These are phyloP conservation scores for Chlorella ohadii DNA, from an alignment of 139 green algal genomes.

Conservation along the genomic window DNA sequence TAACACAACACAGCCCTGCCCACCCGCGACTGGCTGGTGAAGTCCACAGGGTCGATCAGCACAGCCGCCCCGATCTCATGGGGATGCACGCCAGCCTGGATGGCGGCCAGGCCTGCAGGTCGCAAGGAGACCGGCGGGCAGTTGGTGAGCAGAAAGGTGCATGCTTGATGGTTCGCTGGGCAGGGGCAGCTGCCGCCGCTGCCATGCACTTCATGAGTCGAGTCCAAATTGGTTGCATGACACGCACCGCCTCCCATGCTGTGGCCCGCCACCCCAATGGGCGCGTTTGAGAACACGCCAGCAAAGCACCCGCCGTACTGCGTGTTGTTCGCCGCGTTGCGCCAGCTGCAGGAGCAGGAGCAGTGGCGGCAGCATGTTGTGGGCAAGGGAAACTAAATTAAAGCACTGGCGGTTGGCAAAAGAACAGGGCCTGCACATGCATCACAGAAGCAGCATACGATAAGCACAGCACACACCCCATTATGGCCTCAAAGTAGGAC, in stretches of 20 bases:
- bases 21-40: background rate
- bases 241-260: constrained; percentile 7
- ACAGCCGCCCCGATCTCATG: background rate
- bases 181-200: too few relatives aligned
- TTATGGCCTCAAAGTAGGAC: background rate
- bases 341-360: background rate
- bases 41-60: constrained; percentile 21
- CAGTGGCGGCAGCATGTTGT: background rate
- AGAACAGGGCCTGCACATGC: too few relatives aligned
- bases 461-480: background rate
- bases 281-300: background rate
- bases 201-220: too few relatives aligned
- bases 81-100: background rate
- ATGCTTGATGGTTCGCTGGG: too few relatives aligned
- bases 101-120: constrained; percentile 4
- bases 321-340: constrained; percentile 6
- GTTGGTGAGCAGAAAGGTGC: too few relatives aligned
- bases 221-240: background rate
- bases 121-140: too few relatives aligned
- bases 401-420: too few relatives aligned
- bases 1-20: too few relatives aligned
- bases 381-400: too few relatives aligned
- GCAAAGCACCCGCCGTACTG: background rate
- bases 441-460: too few relatives aligned
- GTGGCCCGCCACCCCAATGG: constrained; percentile 2